Evolutionary conservation across 257 asterid genomes (phyloP), one percentile per base, ranked within the genome.

Genomic region (Cordia subcordata): DNA sequence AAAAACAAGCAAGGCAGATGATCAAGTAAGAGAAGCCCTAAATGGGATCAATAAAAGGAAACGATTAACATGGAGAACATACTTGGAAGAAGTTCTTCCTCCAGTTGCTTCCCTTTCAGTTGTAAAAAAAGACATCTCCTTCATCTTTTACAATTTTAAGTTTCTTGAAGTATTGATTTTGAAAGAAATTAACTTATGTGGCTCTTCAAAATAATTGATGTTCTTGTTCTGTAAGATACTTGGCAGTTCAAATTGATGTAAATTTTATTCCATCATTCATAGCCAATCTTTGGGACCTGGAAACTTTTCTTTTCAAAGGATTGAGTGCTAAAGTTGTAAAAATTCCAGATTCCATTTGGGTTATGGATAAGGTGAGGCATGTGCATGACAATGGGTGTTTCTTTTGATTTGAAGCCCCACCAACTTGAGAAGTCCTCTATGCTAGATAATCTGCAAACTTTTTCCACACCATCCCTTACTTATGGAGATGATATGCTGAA

Each of bases 161-260:
- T 40, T 42, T 8, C 49, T 68, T 10, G 35, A 60, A 39, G 68
- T 62, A 42, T 61, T 68, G 63, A 68, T 61, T 62, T 37, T 68
- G 52, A 32, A 13, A 0, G 10, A 15, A 22, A 49, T 68, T 59
- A 35, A 17, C 12, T 1, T 62, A 10, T 21, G 38, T 1, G 21
- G 27, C 3, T 47, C 40, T 32, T 19, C 15, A 0, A 2, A 8
- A 54, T 5, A 16, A 55, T 68, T 19, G 57, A 19, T 12, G 8
- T 8, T 12, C 5, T 61, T 51, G 9, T 62, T 56, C 58, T 12
- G 5, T 44, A 35, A 69, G 69, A 10, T 57, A 56, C 45, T 14
- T 69, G 18, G 60, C 69, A n/a, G 9, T 57, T 11, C 39, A 42
- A 9, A 52, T 45, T 9, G 8, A 19, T 15, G 19, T 46, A 4